Evolutionary conservation across 1,284 basidiomycete genomes (phyloP).

Genomic region (Ustilago sp.): DNA sequence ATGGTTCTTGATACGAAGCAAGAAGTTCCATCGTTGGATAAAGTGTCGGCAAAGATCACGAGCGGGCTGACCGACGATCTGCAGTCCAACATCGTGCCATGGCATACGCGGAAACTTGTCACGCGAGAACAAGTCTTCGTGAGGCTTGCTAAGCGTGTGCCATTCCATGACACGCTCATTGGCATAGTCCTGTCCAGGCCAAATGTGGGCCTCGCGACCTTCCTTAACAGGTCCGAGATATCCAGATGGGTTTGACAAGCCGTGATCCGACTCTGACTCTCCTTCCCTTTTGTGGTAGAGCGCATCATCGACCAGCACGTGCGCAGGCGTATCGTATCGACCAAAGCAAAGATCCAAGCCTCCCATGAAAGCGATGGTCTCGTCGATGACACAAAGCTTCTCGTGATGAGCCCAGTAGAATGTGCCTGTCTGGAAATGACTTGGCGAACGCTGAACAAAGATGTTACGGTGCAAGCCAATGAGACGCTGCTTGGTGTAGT

Average conservation of each 20-base stretch:
- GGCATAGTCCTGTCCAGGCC: conserved; percentile 91
- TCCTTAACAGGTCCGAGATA: conserved; percentile 68
- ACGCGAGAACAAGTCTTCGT: conserved; percentile 94
- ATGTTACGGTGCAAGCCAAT: conserved; percentile 89
- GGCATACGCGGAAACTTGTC: conserved; percentile 92
- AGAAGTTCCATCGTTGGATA: conserved; percentile 79
- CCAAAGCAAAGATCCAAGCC: conserved; percentile 85
- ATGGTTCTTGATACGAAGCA: conserved; percentile 76
- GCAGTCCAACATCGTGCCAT: conserved; percentile 97
- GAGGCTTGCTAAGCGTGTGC: conserved; percentile 86
- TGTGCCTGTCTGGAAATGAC: conserved; percentile 96
- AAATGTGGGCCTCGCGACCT: conserved; percentile 79
- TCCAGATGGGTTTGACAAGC: conserved; percentile 32
- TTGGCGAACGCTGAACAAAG: conserved; percentile 95
- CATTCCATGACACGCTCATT: conserved; percentile 92
- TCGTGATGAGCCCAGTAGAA: conserved; percentile 97
- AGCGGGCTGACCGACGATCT: conserved; percentile 95
- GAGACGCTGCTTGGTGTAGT: conserved; percentile 92
- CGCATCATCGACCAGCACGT: conserved; percentile 87
- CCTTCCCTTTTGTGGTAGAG: conserved; percentile 46
- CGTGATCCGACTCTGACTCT: conserved; percentile 25
- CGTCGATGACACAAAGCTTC: conserved; percentile 97
- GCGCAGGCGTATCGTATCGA: conserved; percentile 85
- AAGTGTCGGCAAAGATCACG: conserved; percentile 96
- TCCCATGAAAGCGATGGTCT: conserved; percentile 97